Evolutionary conservation across 2,329 filamentous ascomycete species (phyloP), one percentile per base, ranked within the genome.

Genomic region (Purpureocillium lavendulum): DNA sequence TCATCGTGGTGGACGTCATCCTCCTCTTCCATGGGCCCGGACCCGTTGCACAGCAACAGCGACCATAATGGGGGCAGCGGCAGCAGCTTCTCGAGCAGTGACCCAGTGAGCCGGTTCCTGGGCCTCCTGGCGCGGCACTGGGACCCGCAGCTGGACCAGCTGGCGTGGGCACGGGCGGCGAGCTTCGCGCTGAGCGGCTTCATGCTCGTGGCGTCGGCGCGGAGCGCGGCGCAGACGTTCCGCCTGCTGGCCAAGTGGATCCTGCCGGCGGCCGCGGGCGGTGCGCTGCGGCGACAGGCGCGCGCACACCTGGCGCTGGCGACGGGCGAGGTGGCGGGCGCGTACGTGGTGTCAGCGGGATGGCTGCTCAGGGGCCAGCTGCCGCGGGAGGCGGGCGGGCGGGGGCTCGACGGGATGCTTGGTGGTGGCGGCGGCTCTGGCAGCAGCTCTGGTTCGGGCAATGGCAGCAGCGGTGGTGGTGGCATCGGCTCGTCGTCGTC

Each of bases 71-170:
- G n/a, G n/a, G n/a, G n/a, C n/a, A n/a, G n/a, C 21, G 21, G 21
- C 21, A 26, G 21, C 30, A 61, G 57, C 46, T 82, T 87, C 60
- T 73, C 82, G 21, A 77, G 77, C 39, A 81, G 80, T 13, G 88
- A 94, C 55, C 87, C 87, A 1, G 84, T 94, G 56, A 94, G 84
- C 64, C 84, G 87, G 47, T 73, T 90, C 45, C 75, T 94, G 8
- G 84, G 85, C 5, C 70, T 94, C 11, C 64, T 94, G 14, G 86
- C 85, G 4, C 82, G 83, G 40, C 85, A 94, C 62, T 89, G 85
- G 76, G 85, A 94, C 55, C 84, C 85, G 3, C 77, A 81, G 44
- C 74, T 94, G 18, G 84, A 94, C 61, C 84, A 87, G 53, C 73
- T 79, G 10, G 84, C 85, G 9, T 94, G 87, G 86, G 82, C 84